Evolutionary conservation across 1,284 basidiomycete genomes (phyloP), one percentile per base, ranked within the genome.

Genomic region (Bjerkandera adusta): DNA sequence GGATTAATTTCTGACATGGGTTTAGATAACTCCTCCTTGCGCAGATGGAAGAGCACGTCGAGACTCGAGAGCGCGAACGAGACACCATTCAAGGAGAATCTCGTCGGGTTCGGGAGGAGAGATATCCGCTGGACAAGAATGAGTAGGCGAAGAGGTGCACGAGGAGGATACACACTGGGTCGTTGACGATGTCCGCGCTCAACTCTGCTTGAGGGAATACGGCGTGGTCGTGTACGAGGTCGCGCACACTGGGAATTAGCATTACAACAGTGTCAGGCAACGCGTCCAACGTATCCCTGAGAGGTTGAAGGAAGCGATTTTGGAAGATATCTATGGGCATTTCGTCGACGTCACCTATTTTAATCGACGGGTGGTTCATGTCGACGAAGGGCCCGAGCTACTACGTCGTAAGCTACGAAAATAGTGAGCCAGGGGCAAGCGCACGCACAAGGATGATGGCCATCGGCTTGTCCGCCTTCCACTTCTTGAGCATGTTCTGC

Each of bases 341-440:
- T 42, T 76, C 67, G 45, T 85, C 81, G 21, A 85, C 64, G 35
- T 90, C 83, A 2, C 93, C 92, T 2, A 70, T 63, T 59, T 80
- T 81, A 50, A 98, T 77, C 34, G 75, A 68, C 0, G 88, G 79
- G 65, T 98, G 93, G 11, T 74, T 63, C 0, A 77, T 66, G 54
- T 96, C 91, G 29, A 98, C 67, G 60, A 98, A 98, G 1, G 96
- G 96, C 0, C 96, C 96, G 11, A 91, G 68, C 93, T 95, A 7
- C 13, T 15, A 30, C n/a, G 8, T 30, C 29, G 29, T 30, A n/a
- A 30, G n/a, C n/a, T 30, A 30, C 20, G 21, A 21, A 45, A 45
- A 53, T 26, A 20, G n/a, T n/a, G n/a, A n/a, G n/a, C n/a, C n/a
- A n/a, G 38, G 20, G 35, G 30, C 15, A 13, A 36, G 21, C 24